A percentile compares a stretch with the other conserved stretches of the same genome.
Evolutionary conservation across 1,284 basidiomycete species (phyloP).

Genomic region (Tetrapyrgos nigripes): DNA sequence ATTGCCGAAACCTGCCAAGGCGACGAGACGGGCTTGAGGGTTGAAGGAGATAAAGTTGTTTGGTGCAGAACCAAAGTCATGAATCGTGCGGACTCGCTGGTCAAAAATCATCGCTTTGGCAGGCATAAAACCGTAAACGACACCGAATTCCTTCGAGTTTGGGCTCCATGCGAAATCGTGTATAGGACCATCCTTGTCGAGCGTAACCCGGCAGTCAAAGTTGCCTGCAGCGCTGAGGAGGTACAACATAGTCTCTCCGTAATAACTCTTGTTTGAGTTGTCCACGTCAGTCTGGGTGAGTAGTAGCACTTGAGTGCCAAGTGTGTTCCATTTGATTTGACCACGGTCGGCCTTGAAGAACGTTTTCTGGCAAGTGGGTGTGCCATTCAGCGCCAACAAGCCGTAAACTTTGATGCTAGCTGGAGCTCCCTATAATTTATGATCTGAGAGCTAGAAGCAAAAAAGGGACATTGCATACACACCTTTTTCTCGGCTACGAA

Average conservation of each 20-base stretch:
- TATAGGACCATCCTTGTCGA: constrained; percentile 98
- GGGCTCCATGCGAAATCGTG: constrained; percentile 98
- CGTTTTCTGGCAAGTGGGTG: constrained; percentile 82
- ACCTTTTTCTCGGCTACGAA: constrained; percentile 96
- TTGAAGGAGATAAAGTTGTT: constrained; percentile 96
- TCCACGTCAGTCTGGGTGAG: constrained; percentile 97
- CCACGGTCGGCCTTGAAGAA: constrained; percentile 98
- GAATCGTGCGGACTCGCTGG: constrained; percentile 85
- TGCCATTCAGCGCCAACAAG: constrained; percentile 65
- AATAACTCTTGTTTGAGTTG: constrained; percentile 97
- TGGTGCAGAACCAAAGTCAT: constrained; percentile 91
- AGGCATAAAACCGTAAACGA: constrained; percentile 98
- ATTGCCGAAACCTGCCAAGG: constrained; percentile 96
- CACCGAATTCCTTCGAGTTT: constrained; percentile 96
- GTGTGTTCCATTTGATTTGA: constrained; percentile 95
- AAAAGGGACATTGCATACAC: constrained; percentile 19
- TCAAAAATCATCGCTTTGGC: constrained; percentile 94
- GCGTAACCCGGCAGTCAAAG: constrained; percentile 90
- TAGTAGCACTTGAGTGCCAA: constrained; percentile 88
- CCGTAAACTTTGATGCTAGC: constrained; percentile 89
- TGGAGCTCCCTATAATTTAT: constrained; percentile 74
- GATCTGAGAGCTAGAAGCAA: not conserved
- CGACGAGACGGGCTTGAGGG: constrained; percentile 89
- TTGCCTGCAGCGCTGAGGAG: constrained; percentile 94
- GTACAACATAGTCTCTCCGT: constrained; percentile 96